Conservation (phyloP, 2,329 filamentous ascomycete species). For the Tolypocladium pustulatum region DNA sequence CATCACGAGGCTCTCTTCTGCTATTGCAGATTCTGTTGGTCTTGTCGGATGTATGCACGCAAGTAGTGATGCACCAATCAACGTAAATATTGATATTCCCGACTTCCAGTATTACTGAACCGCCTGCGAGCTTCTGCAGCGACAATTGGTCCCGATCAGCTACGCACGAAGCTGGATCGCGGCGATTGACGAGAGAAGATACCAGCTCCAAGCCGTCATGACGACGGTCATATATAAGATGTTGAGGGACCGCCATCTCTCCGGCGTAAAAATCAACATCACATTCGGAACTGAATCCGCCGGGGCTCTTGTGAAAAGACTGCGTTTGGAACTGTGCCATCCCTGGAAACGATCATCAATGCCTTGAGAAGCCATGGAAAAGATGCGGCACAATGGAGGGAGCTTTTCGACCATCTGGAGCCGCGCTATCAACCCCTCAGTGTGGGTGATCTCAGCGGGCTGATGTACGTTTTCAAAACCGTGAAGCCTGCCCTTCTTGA, state of each 20-base stretch:
- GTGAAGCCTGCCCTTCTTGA: background rate
- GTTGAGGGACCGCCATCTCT: background rate
- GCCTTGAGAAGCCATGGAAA: background rate
- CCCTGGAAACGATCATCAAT: background rate
- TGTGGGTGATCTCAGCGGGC: background rate
- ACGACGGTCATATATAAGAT: background rate
- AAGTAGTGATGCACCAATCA: background rate
- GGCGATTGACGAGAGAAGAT: background rate
- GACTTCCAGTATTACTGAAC: constrained; percentile 1
- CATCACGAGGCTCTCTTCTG: background rate
- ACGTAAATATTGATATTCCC: background rate
- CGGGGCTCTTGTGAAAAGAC: background rate
- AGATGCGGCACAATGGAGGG: background rate
- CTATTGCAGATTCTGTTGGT: background rate
- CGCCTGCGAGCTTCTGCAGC: background rate
- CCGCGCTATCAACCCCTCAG: background rate
- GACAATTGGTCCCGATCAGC: background rate
- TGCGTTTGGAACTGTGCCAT: background rate
- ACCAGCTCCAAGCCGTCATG: background rate
- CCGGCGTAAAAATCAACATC: background rate
- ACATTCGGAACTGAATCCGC: background rate
- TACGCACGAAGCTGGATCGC: background rate
- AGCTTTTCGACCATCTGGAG: background rate
- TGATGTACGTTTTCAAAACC: background rate
- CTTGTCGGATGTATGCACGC: background rate